phyloP scores from a whole-genome alignment of 805 yeast genomes.

The Zygosaccharomyces bisporus region DNA sequence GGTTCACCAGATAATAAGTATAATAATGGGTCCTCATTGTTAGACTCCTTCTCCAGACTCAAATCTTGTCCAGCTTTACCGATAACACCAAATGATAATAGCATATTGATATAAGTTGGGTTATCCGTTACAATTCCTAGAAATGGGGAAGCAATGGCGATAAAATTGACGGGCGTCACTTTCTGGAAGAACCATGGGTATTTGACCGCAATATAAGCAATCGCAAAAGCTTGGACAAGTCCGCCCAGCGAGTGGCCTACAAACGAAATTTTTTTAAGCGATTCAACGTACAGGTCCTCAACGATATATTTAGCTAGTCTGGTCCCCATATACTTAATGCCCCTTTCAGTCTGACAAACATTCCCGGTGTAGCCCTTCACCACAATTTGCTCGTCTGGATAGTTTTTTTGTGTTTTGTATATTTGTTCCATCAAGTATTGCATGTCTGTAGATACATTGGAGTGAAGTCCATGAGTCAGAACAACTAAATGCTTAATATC shows the following conservation, averaged over 20 bases:
- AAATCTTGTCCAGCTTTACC: slow-evolving; percentile 81
- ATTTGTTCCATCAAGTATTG: slow-evolving; percentile 66
- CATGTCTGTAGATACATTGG: slow-evolving; percentile 75
- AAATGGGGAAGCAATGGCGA: slow-evolving; percentile 71
- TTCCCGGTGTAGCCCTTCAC: slow-evolving; percentile 69
- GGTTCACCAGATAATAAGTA: slow-evolving; percentile 65
- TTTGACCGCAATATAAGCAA: slow-evolving; percentile 63
- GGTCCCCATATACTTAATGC: slow-evolving; percentile 69
- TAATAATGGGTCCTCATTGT: slow-evolving; percentile 50
- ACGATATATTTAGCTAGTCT: slow-evolving; percentile 65
- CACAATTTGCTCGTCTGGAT: slow-evolving; percentile 44
- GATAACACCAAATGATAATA: slow-evolving; percentile 67
- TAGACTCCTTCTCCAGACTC: slow-evolving; percentile 48
- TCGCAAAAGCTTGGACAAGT: slow-evolving; percentile 68
- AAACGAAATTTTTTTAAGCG: slow-evolving; percentile 57
- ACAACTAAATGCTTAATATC: slow-evolving; percentile 62
- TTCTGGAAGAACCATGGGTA: slow-evolving; percentile 64
- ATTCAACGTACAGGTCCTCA: slow-evolving; percentile 42
- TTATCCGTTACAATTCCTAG: slow-evolving; percentile 75
- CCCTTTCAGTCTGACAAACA: slow-evolving; percentile 75
- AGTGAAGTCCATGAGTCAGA: slow-evolving; percentile 74
- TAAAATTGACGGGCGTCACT: slow-evolving; percentile 62
- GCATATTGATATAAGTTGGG: slow-evolving; percentile 67
- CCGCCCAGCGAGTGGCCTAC: slow-evolving; percentile 83
- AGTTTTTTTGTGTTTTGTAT: slow-evolving; percentile 42